phyloP scores from a whole-genome alignment of 225 moss, liverwort and hornwort genomes.

The Anthoceros angustus region DNA sequence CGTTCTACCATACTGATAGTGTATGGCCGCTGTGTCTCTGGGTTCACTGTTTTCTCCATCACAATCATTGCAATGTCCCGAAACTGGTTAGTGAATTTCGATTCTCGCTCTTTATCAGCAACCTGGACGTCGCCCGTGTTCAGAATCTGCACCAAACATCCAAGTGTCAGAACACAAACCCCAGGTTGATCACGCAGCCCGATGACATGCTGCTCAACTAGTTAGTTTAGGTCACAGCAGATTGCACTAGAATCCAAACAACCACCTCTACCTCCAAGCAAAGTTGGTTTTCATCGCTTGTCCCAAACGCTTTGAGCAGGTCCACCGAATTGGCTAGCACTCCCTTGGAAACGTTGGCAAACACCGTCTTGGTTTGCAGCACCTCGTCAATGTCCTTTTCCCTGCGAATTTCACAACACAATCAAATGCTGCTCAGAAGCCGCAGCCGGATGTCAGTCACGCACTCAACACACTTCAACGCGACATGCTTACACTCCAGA shows the following conservation, averaged over 20 bases:
- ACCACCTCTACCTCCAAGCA: constrained; percentile 51
- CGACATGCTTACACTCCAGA: constrained; percentile 54
- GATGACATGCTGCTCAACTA: too few relatives aligned
- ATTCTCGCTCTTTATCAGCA: constrained; percentile 87
- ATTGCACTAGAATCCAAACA: background rate
- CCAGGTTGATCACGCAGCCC: too few relatives aligned
- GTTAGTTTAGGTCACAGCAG: too few relatives aligned
- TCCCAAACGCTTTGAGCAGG: constrained; percentile 64
- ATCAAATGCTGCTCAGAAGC: background rate
- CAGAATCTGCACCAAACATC: constrained; percentile 40
- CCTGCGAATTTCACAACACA: constrained; percentile 18
- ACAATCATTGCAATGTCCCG: constrained; percentile 96
- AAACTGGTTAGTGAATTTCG: constrained; percentile 84
- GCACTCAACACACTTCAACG: background rate
- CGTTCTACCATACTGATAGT: constrained; percentile 99
- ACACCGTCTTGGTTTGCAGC: constrained; percentile 85
- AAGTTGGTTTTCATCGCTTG: constrained; percentile 71
- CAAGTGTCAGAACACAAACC: background rate
- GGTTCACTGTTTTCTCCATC: constrained; percentile 98
- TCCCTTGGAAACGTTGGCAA: constrained; percentile 87
- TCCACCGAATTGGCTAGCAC: constrained; percentile 86
- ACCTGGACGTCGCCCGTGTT: constrained; percentile 97
- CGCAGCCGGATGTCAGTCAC: background rate
- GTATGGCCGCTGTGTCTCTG: constrained; percentile 89
- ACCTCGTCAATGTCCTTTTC: constrained; percentile 99